Conservation (phyloP, 169 alveolate genomes). For the Cryptosporidium viatorum region DNA sequence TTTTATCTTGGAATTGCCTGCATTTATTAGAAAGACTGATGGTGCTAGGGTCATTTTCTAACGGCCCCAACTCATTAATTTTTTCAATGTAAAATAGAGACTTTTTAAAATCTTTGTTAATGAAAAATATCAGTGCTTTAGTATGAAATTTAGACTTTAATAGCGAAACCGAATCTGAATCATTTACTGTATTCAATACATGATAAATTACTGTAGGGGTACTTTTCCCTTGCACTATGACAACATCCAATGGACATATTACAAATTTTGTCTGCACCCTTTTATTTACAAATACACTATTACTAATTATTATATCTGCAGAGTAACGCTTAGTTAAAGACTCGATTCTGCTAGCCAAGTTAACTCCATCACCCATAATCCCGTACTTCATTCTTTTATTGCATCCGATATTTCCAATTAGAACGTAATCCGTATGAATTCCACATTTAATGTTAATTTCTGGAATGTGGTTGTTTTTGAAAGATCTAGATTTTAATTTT, state of each 20-base stretch:
- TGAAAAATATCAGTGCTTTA: constrained; percentile 37
- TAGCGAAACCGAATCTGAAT: neutral
- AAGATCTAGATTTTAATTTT: neutral
- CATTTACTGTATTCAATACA: constrained; percentile 16
- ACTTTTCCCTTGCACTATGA: constrained; percentile 56
- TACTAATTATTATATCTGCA: constrained; percentile 52
- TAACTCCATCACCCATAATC: constrained; percentile 76
- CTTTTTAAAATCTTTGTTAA: constrained; percentile 19
- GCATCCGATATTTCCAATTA: constrained; percentile 75
- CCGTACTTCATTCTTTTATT: constrained; percentile 75
- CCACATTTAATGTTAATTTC: constrained; percentile 65
- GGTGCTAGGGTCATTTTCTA: constrained; percentile 9
- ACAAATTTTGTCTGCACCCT: constrained; percentile 16
- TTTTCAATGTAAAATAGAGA: constrained; percentile 31
- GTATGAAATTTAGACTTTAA: constrained; percentile 56
- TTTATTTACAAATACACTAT: constrained; percentile 20
- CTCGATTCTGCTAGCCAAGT: constrained; percentile 75
- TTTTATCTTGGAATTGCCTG: constrained; percentile 17
- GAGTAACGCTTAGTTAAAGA: constrained; percentile 51
- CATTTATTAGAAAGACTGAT: constrained; percentile 20
- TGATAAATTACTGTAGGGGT: constrained; percentile 60
- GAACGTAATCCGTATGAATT: constrained; percentile 56
- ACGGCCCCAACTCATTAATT: constrained; percentile 15
- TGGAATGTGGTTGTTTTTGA: neutral
- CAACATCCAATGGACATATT: constrained; percentile 65